These are phyloP conservation scores for cucumber (Cucumis sativus) DNA, from an alignment of 306 rosid genomes.

Conservation along the genomic window Cucumber_9930_V3 NC_026660.2:15617501-15618000, in stretches of 20 bases:
- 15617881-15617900: slow-evolving; percentile 55
- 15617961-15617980: slow-evolving; percentile 32
- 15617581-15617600: no score
- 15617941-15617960: slow-evolving; percentile 68
- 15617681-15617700: slow-evolving; percentile 79
- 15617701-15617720: slow-evolving; percentile 69
- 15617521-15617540: no score
- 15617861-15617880: slow-evolving; percentile 39
- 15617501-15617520: no score
- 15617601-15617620: no score
- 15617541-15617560: no score
- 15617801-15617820: slow-evolving; percentile 18
- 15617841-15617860: slow-evolving; percentile 60
- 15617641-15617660: no score
- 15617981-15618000: neutral
- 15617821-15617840: slow-evolving; percentile 24
- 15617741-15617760: slow-evolving; percentile 61
- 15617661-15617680: neutral
- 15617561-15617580: no score
- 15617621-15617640: no score
- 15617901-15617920: slow-evolving; percentile 92
- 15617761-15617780: slow-evolving; percentile 49
- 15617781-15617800: slow-evolving; percentile 57
- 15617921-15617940: slow-evolving; percentile 82
- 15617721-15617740: slow-evolving; percentile 44